phyloP scores from a whole-genome alignment of 768 basidiomycete genomes.

The Tricholoma matsutake region DNA sequence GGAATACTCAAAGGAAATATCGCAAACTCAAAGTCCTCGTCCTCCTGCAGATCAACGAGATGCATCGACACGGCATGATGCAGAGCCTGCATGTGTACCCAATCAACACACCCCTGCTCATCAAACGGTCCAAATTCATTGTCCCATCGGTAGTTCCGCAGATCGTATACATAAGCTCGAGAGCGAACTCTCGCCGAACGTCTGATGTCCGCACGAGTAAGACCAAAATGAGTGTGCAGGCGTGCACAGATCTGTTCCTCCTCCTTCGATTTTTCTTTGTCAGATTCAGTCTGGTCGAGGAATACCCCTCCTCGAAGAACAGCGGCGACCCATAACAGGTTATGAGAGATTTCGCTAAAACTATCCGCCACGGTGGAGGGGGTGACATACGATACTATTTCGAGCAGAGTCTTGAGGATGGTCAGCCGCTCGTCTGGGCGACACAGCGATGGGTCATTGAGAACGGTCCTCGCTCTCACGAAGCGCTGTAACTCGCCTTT shows the following conservation, averaged over 20 bases:
- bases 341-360: constrained; percentile 38
- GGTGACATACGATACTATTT: constrained; percentile 42
- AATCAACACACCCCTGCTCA: constrained; percentile 49
- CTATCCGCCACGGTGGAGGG: constrained; percentile 28
- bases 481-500: constrained; percentile 49
- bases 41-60: constrained; percentile 37
- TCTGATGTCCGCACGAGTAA: constrained; percentile 44
- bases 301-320: constrained; percentile 42
- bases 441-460: constrained; percentile 31
- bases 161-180: constrained; percentile 58
- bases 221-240: constrained; percentile 56
- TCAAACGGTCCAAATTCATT: constrained; percentile 59
- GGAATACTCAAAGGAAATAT: constrained; percentile 50
- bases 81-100: constrained; percentile 55
- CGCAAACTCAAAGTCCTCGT: constrained; percentile 30
- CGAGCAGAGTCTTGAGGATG: constrained; percentile 48
- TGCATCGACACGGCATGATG: constrained; percentile 57
- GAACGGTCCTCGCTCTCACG: constrained; percentile 50
- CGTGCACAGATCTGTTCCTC: constrained; percentile 47
- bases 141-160: constrained; percentile 50
- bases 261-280: constrained; percentile 17
- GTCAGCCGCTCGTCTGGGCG: constrained; percentile 40
- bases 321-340: constrained; percentile 49
- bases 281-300: constrained; percentile 35
- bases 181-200: constrained; percentile 33